Evolutionary conservation across 1,284 basidiomycete genomes (phyloP), one percentile per base, ranked within the genome.

Genomic region (Irpex sp.): DNA sequence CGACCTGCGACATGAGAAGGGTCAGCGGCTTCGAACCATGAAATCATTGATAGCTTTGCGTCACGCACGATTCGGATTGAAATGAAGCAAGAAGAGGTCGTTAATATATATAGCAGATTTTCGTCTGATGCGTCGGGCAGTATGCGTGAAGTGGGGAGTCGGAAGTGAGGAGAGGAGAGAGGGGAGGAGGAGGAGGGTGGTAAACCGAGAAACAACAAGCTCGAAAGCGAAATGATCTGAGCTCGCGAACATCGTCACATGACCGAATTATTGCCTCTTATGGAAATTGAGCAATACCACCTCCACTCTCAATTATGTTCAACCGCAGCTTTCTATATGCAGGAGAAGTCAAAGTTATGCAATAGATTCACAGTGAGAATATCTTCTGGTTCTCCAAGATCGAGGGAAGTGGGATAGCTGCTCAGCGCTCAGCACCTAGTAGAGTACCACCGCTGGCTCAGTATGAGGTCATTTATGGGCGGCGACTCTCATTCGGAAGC

Each of bases 21-120:
- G 58, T 65, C 40, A 63, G 51, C 59, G 26, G 51, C 36, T 58
- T 44, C 52, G 52, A 64, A 57, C 51, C 40, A 37, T 31, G 34
- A 64, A 47, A 9, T 21, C 49, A 60, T 19, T 37, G 47, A 55
- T 54, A 34, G 37, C 40, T 17, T 34, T 34, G 19, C 5, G 26
- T 11, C n/a, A 51, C n/a, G 34, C 36, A 59, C 49, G 37, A 52
- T 31, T 36, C 13, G 40, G 40, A 47, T 52, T 44, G 48, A n/a
- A 52, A 48, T 11, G 58, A 57, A 37, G 64, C 56, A 51, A 40
- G 55, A 19, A 59, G 26, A 8, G 21, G 40, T 49, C 34, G 9
- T 44, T 57, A 57, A 59, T 56, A 11, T 9, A 26, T 5, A 38
- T 49, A 15, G 48, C 56, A 19, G 47, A 51, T 48, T 60, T 15